These are phyloP conservation scores for Mycena capillaripes DNA, from an alignment of 768 basidiomycete species.

Conservation along the genomic window DNA sequence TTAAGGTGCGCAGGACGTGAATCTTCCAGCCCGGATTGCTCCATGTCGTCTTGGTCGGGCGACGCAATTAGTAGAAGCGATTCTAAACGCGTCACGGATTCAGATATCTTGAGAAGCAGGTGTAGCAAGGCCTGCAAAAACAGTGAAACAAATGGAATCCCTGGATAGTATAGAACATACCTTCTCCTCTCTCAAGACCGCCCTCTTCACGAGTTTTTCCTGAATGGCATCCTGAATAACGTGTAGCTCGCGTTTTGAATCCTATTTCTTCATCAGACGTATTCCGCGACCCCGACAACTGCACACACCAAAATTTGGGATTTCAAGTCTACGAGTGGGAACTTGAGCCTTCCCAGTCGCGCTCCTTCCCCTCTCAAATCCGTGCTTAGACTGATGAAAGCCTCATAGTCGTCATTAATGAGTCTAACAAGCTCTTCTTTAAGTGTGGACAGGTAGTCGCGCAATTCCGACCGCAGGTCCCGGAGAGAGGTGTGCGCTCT, in stretches of 20 bases:
- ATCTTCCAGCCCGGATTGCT: constrained; percentile 49
- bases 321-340: constrained; percentile 75
- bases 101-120: constrained; percentile 91
- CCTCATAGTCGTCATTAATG: constrained; percentile 98
- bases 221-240: constrained; percentile 81
- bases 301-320: constrained; percentile 75
- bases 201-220: constrained; percentile 81
- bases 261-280: constrained; percentile 50
- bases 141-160: constrained; percentile 16
- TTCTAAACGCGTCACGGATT: constrained; percentile 91
- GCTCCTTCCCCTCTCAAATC: constrained; percentile 90
- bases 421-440: constrained; percentile 96
- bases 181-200: constrained; percentile 89
- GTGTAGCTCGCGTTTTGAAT: constrained; percentile 74
- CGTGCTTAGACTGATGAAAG: constrained; percentile 96
- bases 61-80: constrained; percentile 81
- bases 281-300: background rate
- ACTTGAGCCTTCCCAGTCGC: constrained; percentile 75
- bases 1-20: constrained; percentile 52
- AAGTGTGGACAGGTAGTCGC: constrained; percentile 85
- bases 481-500: constrained; percentile 88
- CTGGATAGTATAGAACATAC: constrained; percentile 50
- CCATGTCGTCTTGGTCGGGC: constrained; percentile 58
- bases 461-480: constrained; percentile 89
- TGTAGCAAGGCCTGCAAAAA: constrained; percentile 81